phyloP scores from a whole-genome alignment of 1,284 basidiomycete species.

The Austroboletus novae-zelandiae region DNA sequence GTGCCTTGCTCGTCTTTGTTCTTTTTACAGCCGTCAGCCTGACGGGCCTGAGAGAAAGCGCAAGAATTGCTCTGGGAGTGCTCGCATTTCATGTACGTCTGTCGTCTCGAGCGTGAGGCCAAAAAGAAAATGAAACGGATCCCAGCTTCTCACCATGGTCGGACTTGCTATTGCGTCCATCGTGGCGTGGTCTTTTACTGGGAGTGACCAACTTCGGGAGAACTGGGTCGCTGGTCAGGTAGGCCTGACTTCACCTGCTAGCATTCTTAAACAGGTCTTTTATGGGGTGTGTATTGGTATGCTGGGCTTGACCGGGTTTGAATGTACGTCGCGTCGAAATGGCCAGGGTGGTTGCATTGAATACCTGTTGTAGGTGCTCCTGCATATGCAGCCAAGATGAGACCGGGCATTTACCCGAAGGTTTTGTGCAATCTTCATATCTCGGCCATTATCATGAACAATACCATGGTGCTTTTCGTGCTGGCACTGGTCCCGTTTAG shows the following conservation, averaged over 20 bases:
- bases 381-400: slow-evolving; percentile 61
- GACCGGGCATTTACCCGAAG: slow-evolving; percentile 48
- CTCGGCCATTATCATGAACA: slow-evolving; percentile 54
- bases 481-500: slow-evolving; percentile 56
- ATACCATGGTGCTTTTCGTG: slow-evolving; percentile 53
- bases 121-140: too few species aligned
- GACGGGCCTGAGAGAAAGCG: slow-evolving; percentile 60
- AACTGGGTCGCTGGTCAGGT: slow-evolving; percentile 53
- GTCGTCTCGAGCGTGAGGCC: background rate
- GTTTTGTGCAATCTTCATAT: slow-evolving; percentile 66
- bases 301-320: slow-evolving; percentile 67
- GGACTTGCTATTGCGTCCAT: slow-evolving; percentile 47
- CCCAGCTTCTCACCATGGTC: slow-evolving; percentile 53
- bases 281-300: slow-evolving; percentile 66
- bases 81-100: slow-evolving; percentile 55
- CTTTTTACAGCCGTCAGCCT: slow-evolving; percentile 56
- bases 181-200: slow-evolving; percentile 51
- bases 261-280: slow-evolving; percentile 49
- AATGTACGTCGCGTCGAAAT: slow-evolving; percentile 43
- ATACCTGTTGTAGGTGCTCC: slow-evolving; percentile 47
- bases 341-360: background rate
- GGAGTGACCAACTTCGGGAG: slow-evolving; percentile 44
- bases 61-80: slow-evolving; percentile 53
- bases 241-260: slow-evolving; percentile 25
- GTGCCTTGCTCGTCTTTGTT: slow-evolving; percentile 48